Base-by-base conservation (phyloP, 495 filamentous ascomycete genomes). In the Aspergillus nanangensis region DNA sequence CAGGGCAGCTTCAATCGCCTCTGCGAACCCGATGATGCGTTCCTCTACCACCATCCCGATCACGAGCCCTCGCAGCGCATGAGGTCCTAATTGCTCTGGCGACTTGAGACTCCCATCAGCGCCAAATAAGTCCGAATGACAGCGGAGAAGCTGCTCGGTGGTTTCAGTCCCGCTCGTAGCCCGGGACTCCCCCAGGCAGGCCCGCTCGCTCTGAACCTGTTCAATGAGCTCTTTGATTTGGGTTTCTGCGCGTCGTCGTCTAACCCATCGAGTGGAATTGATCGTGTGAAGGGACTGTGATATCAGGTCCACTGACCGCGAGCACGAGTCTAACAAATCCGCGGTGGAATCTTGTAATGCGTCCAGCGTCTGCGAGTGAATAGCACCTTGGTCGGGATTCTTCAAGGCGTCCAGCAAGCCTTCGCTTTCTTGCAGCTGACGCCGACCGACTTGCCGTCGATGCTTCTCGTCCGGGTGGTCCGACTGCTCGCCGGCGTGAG, bases 31-130 rank as follows among this genome's bases (percentile, higher is more conserved):
- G n/a, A 56, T 29, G 19, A 60, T 48, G 17, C 51, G 50, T 34
- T 56, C 53, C 22, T 60, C 57, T 25, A 54, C 32, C 3, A 56
- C 52, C 50, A 60, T 60, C 1, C 47, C 50, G 9, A 57, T 18
- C 0, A 60, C 34, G 11, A 60, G 37, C 3, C 39, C 46, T 0
- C 53, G 49, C 5, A 56, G 25, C 0, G 45, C n/a, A 47, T 56
- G 49, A 34, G 38, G 38, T 17, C 38, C 31, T 2, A 36, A 14
- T 5, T 48, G 18, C 8, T 50, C 34, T 8, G 32, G 7, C 22
- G 25, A 18, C 37, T 18, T 50, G 13, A 33, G 25, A 10, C 40
- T 25, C 2, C 48, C 51, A 17, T 38, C 11, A 0, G 21, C 50
- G 29, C 53, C 54, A 13, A 57, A 57, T 15, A 57, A 25, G 11